These are phyloP conservation scores for Verticillium nonalfalfae DNA, from an alignment of 2,329 filamentous ascomycete genomes.

Conservation along the genomic window DNA sequence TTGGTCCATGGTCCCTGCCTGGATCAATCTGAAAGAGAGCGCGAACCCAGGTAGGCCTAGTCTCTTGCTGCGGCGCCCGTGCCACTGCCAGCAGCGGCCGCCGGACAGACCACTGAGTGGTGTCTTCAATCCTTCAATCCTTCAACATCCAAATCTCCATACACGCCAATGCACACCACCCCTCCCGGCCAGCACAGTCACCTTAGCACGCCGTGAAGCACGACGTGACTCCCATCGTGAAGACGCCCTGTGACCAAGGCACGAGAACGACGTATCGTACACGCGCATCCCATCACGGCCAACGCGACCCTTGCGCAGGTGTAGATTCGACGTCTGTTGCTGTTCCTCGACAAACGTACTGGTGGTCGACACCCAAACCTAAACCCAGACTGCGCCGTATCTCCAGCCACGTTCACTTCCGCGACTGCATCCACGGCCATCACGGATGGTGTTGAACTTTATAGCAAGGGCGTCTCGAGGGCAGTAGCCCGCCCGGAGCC, in stretches of 20 bases:
- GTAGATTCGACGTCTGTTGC: background rate
- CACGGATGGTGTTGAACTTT: slow-evolving; percentile 11
- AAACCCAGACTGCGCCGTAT: background rate
- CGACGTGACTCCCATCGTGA: background rate
- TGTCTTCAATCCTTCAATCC: slow-evolving; percentile 10
- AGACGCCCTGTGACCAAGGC: background rate
- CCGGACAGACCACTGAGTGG: background rate
- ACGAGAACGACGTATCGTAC: background rate
- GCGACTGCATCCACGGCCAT: background rate
- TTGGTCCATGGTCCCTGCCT: background rate
- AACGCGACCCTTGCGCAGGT: background rate
- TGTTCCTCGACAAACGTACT: background rate
- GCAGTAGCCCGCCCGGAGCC: slow-evolving; percentile 12
- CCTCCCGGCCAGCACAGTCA: background rate
- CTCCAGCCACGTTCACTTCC: background rate
- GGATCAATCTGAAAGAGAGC: background rate
- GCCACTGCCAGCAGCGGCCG: background rate
- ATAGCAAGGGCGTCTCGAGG: slow-evolving; percentile 10
- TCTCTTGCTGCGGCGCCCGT: background rate
- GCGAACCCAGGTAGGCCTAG: background rate
- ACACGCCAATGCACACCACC: background rate
- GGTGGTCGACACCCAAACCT: background rate
- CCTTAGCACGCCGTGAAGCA: background rate
- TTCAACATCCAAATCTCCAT: slow-evolving; percentile 9
- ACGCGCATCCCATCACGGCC: background rate